Conservation (phyloP, 805 yeast genomes). For the Myxozyma kluyveri region DNA sequence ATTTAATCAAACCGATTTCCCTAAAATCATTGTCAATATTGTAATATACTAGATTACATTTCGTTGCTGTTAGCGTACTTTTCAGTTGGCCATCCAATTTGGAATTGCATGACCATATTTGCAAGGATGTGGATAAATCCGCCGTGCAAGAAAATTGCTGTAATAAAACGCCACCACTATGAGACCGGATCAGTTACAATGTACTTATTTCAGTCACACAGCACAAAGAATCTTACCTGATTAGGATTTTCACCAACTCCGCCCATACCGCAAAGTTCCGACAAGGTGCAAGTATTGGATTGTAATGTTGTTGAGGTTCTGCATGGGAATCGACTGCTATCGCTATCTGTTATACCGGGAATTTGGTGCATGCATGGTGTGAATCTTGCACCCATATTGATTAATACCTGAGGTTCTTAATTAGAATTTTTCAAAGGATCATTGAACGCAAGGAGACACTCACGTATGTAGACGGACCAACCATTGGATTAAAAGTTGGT, state of each 20-base stretch:
- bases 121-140: constrained; percentile 67
- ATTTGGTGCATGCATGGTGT: constrained; percentile 66
- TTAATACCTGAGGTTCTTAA: constrained; percentile 38
- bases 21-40: background rate
- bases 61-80: constrained; percentile 29
- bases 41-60: too few species aligned
- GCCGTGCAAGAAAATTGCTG: constrained; percentile 73
- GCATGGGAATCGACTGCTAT: constrained; percentile 56
- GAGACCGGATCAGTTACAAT: too few species aligned
- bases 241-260: constrained; percentile 52
- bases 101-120: constrained; percentile 58
- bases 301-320: constrained; percentile 58
- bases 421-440: background rate
- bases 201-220: background rate
- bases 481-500: constrained; percentile 75
- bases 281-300: constrained; percentile 56
- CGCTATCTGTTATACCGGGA: constrained; percentile 49
- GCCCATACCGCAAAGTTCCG: constrained; percentile 60
- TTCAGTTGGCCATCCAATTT: constrained; percentile 62
- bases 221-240: constrained; percentile 41
- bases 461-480: constrained; percentile 69
- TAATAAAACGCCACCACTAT: constrained; percentile 60
- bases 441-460: background rate
- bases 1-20: constrained; percentile 54
- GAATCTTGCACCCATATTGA: constrained; percentile 69